Evolutionary conservation across 108 stramenopile species (phyloP).

Genomic region (Skeletonema marinoi): DNA sequence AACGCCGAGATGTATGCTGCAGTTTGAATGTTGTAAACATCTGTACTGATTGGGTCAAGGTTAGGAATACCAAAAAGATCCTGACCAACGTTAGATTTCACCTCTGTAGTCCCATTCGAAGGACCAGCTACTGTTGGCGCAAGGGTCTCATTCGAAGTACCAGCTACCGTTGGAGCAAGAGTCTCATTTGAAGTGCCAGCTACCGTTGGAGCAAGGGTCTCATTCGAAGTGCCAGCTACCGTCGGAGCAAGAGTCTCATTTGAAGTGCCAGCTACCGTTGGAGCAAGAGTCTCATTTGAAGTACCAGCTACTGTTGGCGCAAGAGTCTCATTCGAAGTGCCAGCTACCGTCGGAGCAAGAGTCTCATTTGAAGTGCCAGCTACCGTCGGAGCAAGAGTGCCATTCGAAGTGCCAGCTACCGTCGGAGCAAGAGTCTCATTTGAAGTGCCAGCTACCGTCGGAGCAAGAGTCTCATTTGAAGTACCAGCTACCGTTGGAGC

Average conservation of each 20-base stretch:
- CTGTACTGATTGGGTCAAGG: background rate
- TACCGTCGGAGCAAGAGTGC: background rate
- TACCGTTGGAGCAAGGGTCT: background rate
- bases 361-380: background rate
- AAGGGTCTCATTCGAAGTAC: too few relatives aligned
- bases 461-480: background rate
- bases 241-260: background rate
- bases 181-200: background rate
- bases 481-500: background rate
- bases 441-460: background rate
- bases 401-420: background rate
- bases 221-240: background rate
- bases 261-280: background rate
- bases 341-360: background rate
- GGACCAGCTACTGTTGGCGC: too few relatives aligned
- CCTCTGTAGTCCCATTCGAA: background rate
- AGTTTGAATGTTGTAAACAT: conserved; percentile 3
- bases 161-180: background rate
- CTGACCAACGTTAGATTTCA: background rate
- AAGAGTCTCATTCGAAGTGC: background rate
- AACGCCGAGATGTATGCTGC: background rate
- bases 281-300: background rate
- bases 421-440: background rate
- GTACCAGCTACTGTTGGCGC: background rate
- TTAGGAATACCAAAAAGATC: background rate